These are phyloP conservation scores for Rhizophagus sp. DNA, from an alignment of 192 early-diverging fungal genomes.

Conservation along the genomic window DNA sequence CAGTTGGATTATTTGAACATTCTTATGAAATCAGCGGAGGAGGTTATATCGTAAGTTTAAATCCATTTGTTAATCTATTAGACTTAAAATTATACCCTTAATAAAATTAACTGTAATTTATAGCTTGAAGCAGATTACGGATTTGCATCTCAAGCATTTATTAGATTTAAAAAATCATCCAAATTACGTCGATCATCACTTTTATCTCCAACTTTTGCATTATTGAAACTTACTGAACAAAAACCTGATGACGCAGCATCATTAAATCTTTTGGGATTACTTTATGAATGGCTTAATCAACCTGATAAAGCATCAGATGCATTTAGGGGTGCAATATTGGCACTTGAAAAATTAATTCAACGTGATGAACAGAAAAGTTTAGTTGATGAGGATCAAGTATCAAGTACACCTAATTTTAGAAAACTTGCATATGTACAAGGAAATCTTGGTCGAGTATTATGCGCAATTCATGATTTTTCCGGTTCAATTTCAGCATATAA, in stretches of 20 bases:
- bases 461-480: slow-evolving; percentile 58
- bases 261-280: slow-evolving; percentile 71
- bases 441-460: slow-evolving; percentile 71
- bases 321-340: slow-evolving; percentile 54
- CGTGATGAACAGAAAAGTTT: slow-evolving; percentile 8
- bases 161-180: slow-evolving; percentile 25
- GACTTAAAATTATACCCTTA: too few species aligned
- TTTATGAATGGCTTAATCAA: slow-evolving; percentile 74
- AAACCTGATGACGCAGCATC: slow-evolving; percentile 53
- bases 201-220: slow-evolving; percentile 56
- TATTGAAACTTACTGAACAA: slow-evolving; percentile 69
- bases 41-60: slow-evolving; percentile 36
- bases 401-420: not conserved
- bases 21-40: slow-evolving; percentile 69
- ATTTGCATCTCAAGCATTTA: slow-evolving; percentile 50
- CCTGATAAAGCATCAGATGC: slow-evolving; percentile 66
- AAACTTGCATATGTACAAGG: slow-evolving; percentile 53
- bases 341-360: slow-evolving; percentile 31
- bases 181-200: slow-evolving; percentile 34
- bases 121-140: slow-evolving; percentile 68
- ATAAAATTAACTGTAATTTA: not conserved
- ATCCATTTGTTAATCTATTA: slow-evolving; percentile 7
- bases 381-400: slow-evolving; percentile 30
- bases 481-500: slow-evolving; percentile 60
- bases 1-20: slow-evolving; percentile 74